Percentiles rank a stretch among this genome's conserved stretches.
Evolutionary conservation across 2,329 filamentous ascomycete genomes (phyloP).

Genomic region (Chaetomium olivaceum): DNA sequence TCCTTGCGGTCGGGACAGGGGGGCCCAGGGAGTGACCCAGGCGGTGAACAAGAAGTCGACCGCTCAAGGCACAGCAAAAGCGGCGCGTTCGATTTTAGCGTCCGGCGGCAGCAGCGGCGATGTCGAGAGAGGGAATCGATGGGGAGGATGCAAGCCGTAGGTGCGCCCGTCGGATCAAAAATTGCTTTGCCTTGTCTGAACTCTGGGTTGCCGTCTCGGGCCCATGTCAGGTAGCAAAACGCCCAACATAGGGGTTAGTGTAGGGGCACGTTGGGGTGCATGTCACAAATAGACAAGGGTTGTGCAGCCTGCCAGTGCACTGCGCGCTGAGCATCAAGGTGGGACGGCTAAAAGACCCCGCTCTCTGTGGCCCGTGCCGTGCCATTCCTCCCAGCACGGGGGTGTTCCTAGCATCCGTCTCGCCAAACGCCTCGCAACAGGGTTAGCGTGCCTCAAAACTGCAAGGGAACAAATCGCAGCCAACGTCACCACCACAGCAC

Average conservation of each 20-base stretch:
- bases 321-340: neutral
- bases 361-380: conserved; percentile 12
- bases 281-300: conserved; percentile 25
- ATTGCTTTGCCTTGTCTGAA: conserved; percentile 25
- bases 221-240: conserved; percentile 34
- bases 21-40: conserved; percentile 11
- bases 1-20: conserved; percentile 12
- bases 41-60: conserved; percentile 25
- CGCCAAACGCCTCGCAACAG: conserved; percentile 13
- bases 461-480: conserved; percentile 30
- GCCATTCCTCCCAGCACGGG: conserved; percentile 8
- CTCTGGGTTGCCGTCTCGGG: conserved; percentile 28
- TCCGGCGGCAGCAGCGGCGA: conserved; percentile 17
- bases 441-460: conserved; percentile 27
- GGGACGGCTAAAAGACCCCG: conserved; percentile 12
- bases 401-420: conserved; percentile 17
- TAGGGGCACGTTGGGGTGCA: conserved; percentile 29
- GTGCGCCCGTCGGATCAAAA: conserved; percentile 21
- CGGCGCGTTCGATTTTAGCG: conserved; percentile 4
- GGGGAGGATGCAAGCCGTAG: neutral
- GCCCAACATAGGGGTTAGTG: conserved; percentile 34
- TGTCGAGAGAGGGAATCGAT: conserved; percentile 18
- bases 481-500: conserved; percentile 12
- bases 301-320: neutral
- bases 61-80: conserved; percentile 9